These are phyloP conservation scores for Tricladium varicosporioides DNA, from an alignment of 2,329 filamentous ascomycete species.

Conservation along the genomic window DNA sequence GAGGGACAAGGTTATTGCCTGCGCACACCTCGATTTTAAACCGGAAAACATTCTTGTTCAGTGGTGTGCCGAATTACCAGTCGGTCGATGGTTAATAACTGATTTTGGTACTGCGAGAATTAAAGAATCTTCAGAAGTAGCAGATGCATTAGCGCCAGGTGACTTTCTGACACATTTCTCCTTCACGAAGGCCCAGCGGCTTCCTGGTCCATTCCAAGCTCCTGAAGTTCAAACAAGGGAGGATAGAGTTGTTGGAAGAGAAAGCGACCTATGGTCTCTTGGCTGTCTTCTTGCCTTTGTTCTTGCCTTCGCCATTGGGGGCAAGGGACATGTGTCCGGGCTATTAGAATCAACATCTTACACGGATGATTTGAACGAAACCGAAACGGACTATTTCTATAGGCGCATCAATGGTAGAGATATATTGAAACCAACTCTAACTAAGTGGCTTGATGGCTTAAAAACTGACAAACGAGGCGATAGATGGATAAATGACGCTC, in stretches of 20 bases:
- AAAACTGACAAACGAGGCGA: neutral
- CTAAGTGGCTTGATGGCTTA: neutral
- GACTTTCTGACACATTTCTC: constrained; percentile 10
- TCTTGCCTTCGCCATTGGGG: constrained; percentile 6
- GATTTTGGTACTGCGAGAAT: constrained; percentile 10
- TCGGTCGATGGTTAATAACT: constrained; percentile 8
- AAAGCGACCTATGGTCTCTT: constrained; percentile 14
- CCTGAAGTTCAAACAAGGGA: constrained; percentile 4
- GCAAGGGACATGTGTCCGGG: neutral
- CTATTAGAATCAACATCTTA: neutral
- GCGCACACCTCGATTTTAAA: constrained; percentile 12
- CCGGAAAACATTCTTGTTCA: constrained; percentile 8
- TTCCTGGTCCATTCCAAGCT: constrained; percentile 5
- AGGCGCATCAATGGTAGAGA: neutral
- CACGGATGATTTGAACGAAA: neutral
- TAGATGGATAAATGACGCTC: constrained; percentile 2
- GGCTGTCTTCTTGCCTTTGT: constrained; percentile 8
- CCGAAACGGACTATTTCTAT: constrained; percentile 8
- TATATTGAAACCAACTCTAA: neutral
- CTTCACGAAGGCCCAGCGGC: constrained; percentile 2
- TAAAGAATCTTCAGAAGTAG: constrained; percentile 3
- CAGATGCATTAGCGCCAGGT: constrained; percentile 3
- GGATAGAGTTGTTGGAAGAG: constrained; percentile 7
- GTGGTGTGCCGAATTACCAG: constrained; percentile 5
- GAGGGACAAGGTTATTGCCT: constrained; percentile 2